phyloP scores from a whole-genome alignment of 441 rosid species.

The Omphalea diandra region DNA sequence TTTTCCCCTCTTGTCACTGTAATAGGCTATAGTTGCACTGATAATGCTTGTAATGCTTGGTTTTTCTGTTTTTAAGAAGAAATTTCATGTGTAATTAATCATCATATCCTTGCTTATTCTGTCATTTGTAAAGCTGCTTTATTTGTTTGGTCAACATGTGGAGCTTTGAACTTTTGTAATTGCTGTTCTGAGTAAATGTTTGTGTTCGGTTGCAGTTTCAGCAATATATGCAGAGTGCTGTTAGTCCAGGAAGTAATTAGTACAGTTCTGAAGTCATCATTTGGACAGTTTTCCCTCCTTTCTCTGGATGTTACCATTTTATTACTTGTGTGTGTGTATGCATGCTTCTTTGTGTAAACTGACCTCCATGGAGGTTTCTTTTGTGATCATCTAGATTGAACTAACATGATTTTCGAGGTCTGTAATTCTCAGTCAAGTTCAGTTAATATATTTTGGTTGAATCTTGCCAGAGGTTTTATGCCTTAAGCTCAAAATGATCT shows the following conservation, averaged over 20 bases:
- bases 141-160: neutral
- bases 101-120: neutral
- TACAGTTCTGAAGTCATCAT: too few species aligned
- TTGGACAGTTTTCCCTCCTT: too few species aligned
- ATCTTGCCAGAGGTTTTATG: too few species aligned
- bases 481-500: too few species aligned
- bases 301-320: neutral
- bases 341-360: neutral
- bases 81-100: neutral
- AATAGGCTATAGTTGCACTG: too few species aligned
- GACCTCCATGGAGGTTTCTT: neutral
- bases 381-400: too few species aligned
- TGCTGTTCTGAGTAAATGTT: neutral
- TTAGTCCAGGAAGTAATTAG: neutral
- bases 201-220: constrained; percentile 20
- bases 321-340: neutral
- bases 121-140: neutral
- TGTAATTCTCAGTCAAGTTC: too few species aligned
- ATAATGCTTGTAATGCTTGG: too few species aligned
- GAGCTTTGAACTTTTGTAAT: neutral
- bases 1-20: too few species aligned
- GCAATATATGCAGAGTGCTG: constrained; percentile 13
- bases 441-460: too few species aligned
- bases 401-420: too few species aligned
- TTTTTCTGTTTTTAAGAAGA: too few species aligned